Conservation (phyloP, 2,329 filamentous ascomycete genomes). For the Colletotrichum eremochloae region DNA sequence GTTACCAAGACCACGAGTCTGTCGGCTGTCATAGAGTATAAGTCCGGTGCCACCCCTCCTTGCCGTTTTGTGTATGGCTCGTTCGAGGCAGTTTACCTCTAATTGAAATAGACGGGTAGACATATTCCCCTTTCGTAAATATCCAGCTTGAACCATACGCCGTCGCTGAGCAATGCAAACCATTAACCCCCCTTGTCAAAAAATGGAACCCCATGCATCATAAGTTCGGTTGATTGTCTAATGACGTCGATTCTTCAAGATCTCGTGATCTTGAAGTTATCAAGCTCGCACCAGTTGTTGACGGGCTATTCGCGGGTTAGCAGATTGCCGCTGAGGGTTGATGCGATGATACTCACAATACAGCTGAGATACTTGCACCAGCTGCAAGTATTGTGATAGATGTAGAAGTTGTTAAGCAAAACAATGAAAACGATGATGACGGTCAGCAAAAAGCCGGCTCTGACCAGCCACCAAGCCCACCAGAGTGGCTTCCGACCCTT, state of each 20-base stretch:
- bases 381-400: conserved; percentile 77
- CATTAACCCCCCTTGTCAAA: conserved; percentile 1
- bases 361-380: conserved; percentile 99
- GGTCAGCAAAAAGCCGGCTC: conserved; percentile 82
- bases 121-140: conserved; percentile 25
- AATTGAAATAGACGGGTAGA: conserved; percentile 1
- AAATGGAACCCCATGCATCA: conserved; percentile 12
- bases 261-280: conserved; percentile 46
- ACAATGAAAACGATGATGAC: conserved; percentile 89
- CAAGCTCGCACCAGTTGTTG: conserved; percentile 75
- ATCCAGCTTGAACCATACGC: conserved; percentile 41
- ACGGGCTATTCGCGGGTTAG: conserved; percentile 62
- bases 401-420: conserved; percentile 92
- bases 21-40: conserved; percentile 16
- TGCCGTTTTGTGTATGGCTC: conserved; percentile 6
- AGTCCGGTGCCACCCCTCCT: neutral
- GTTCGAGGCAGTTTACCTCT: conserved; percentile 19
- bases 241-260: neutral
- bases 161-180: conserved; percentile 45
- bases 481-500: conserved; percentile 92
- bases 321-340: neutral
- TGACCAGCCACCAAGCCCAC: conserved; percentile 97
- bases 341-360: conserved; percentile 73
- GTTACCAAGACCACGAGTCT: conserved; percentile 2
- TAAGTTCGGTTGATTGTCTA: neutral